Percentiles rank a stretch among this genome's conserved stretches.
These are phyloP conservation scores for Dactylellina haptotyla DNA, from an alignment of 2,329 filamentous ascomycete species.

Conservation along the genomic window DNA sequence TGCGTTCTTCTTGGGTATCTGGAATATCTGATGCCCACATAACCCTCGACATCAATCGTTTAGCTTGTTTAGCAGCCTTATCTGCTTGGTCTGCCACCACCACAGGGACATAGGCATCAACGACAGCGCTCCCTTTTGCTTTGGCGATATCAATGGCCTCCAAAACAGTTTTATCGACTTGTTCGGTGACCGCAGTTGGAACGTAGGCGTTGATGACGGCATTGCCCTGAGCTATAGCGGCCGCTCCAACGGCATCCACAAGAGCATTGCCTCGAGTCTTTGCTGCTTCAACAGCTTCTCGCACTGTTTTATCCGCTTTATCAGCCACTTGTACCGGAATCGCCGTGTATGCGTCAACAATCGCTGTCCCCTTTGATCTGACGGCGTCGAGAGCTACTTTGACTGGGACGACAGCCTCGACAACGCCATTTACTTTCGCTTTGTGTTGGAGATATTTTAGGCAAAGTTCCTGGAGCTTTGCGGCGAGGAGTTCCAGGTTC, in stretches of 20 bases:
- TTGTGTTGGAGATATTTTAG: slow-evolving; percentile 20
- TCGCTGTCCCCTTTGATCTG: neutral
- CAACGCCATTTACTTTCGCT: slow-evolving; percentile 2
- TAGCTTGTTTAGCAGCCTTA: neutral
- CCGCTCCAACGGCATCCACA: neutral
- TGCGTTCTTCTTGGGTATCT: neutral
- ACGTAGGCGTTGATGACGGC: neutral
- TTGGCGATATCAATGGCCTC: neutral
- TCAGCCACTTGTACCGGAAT: neutral
- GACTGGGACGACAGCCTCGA: neutral
- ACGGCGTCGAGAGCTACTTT: slow-evolving; percentile 2
- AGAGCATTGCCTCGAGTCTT: neutral
- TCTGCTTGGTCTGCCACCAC: neutral
- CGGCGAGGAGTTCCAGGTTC: slow-evolving; percentile 39
- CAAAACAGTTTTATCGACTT: neutral
- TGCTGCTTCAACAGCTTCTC: neutral
- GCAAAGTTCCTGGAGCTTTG: slow-evolving; percentile 35
- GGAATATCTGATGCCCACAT: slow-evolving; percentile 4
- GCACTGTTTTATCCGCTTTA: slow-evolving; percentile 3
- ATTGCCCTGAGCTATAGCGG: neutral
- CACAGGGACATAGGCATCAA: slow-evolving; percentile 6
- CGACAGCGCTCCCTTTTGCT: neutral
- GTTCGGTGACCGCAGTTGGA: neutral
- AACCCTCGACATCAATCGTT: neutral
- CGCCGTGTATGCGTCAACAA: neutral